These are phyloP conservation scores for Cyberlindnera veronae DNA, from an alignment of 805 yeast genomes.

Conservation along the genomic window DNA sequence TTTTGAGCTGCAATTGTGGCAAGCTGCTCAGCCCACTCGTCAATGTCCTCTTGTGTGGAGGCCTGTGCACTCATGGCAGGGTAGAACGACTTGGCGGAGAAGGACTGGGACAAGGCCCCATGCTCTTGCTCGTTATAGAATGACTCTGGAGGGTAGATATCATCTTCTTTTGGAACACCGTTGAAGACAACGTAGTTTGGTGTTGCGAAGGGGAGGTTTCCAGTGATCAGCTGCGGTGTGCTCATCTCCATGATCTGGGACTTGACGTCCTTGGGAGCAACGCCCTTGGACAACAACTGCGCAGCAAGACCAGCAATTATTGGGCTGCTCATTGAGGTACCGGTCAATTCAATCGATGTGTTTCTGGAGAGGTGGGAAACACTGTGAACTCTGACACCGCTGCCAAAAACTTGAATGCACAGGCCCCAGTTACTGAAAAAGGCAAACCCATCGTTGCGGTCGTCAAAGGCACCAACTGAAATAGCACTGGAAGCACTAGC, in stretches of 20 bases:
- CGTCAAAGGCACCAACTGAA: slow-evolving; percentile 89
- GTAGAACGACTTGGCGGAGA: neutral
- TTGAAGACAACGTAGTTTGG: slow-evolving; percentile 55
- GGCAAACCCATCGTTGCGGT: slow-evolving; percentile 64
- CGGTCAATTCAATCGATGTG: slow-evolving; percentile 42
- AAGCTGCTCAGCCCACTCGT: slow-evolving; percentile 11
- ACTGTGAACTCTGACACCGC: slow-evolving; percentile 70
- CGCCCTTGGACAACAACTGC: slow-evolving; percentile 49
- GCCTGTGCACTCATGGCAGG: slow-evolving; percentile 1
- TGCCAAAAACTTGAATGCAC: slow-evolving; percentile 85
- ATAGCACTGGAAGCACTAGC: slow-evolving; percentile 71
- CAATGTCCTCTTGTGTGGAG: slow-evolving; percentile 8
- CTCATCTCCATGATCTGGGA: slow-evolving; percentile 42
- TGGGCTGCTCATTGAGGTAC: slow-evolving; percentile 84
- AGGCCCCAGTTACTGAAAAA: slow-evolving; percentile 87
- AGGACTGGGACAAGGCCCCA: neutral
- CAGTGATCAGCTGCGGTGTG: slow-evolving; percentile 42
- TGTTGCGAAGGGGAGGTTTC: slow-evolving; percentile 48
- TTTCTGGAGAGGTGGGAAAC: slow-evolving; percentile 35
- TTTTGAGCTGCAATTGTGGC: no score
- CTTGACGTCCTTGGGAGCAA: slow-evolving; percentile 40
- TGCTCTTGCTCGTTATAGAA: slow-evolving; percentile 10
- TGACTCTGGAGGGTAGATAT: slow-evolving; percentile 15
- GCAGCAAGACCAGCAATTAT: slow-evolving; percentile 66
- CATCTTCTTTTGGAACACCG: slow-evolving; percentile 33